Evolutionary conservation across 441 rosid genomes (phyloP).

Genomic region (Gossypium gossypioides): DNA sequence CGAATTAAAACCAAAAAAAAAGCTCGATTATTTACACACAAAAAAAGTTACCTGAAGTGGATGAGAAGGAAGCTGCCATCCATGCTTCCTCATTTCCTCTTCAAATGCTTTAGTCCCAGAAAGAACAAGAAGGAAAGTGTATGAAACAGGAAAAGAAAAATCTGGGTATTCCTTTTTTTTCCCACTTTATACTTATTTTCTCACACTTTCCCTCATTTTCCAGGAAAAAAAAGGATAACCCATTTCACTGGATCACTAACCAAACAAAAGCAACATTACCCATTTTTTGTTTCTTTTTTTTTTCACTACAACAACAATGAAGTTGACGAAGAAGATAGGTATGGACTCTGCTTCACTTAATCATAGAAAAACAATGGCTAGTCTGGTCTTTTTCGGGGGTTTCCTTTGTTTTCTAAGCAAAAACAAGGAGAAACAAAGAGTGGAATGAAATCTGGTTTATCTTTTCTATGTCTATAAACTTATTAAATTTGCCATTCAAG

Average conservation of each 20-base stretch:
- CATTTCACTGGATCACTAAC: constrained; percentile 21
- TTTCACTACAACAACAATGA: constrained; percentile 3
- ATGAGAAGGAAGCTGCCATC: constrained; percentile 97
- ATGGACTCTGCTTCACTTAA: constrained; percentile 27
- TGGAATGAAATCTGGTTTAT: constrained; percentile 8
- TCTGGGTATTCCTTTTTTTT: not conserved
- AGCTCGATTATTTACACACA: not conserved
- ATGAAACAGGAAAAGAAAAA: not conserved
- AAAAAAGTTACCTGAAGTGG: constrained; percentile 73
- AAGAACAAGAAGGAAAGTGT: constrained; percentile 7
- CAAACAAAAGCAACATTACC: constrained; percentile 18
- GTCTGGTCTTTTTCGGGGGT: constrained; percentile 25
- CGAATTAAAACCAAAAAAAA: constrained; percentile 14
- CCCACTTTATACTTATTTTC: constrained; percentile 12
- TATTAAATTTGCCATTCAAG: constrained; percentile 30
- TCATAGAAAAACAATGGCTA: constrained; percentile 10
- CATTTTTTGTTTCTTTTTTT: constrained; percentile 16
- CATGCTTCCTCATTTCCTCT: constrained; percentile 82
- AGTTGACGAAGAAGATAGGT: constrained; percentile 28
- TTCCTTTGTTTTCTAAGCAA: constrained; percentile 23
- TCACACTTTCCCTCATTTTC: constrained; percentile 43
- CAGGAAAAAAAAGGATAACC: constrained; percentile 22
- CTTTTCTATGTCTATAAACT: constrained; percentile 34
- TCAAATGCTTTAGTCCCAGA: constrained; percentile 30
- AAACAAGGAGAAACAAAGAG: constrained; percentile 5